phyloP scores from a whole-genome alignment of 208 protist genomes.

The Trypanosoma conorhini region DNA sequence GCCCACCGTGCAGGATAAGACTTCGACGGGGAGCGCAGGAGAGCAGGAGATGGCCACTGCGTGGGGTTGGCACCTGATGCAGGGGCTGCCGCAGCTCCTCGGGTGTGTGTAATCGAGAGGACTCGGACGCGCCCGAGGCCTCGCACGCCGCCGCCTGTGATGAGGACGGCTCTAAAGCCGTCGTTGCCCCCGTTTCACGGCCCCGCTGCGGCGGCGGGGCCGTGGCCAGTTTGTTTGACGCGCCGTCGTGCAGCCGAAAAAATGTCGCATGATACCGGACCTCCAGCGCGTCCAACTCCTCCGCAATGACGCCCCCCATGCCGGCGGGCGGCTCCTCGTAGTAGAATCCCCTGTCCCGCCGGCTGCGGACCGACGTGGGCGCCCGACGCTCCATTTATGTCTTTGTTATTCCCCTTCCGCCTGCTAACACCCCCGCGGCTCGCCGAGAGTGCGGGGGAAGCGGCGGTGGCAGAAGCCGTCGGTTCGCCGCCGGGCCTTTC shows the following conservation, averaged over 20 bases:
- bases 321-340: not conserved
- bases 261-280: slow-evolving; percentile 15
- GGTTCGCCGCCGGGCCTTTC: not conserved
- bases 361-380: not conserved
- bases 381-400: not conserved
- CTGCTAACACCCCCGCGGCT: not conserved
- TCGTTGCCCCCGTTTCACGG: not conserved
- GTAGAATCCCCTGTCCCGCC: not conserved
- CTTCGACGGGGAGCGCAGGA: slow-evolving; percentile 31
- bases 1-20: slow-evolving; percentile 55
- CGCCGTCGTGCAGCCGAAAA: slow-evolving; percentile 8
- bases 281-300: not conserved
- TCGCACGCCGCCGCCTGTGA: not conserved
- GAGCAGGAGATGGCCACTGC: slow-evolving; percentile 63
- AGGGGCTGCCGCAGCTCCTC: slow-evolving; percentile 28
- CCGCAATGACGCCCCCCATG: not conserved
- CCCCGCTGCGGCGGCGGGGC: not conserved
- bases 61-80: slow-evolving; percentile 32
- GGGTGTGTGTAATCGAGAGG: slow-evolving; percentile 17
- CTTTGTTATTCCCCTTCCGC: not conserved
- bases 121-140: not conserved
- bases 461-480: too few species aligned
- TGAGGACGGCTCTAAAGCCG: not conserved
- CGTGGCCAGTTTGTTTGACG: not conserved
- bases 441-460: not conserved